Conservation (phyloP, 257 asterid genomes). For the Solanum dulcamara region DNA sequence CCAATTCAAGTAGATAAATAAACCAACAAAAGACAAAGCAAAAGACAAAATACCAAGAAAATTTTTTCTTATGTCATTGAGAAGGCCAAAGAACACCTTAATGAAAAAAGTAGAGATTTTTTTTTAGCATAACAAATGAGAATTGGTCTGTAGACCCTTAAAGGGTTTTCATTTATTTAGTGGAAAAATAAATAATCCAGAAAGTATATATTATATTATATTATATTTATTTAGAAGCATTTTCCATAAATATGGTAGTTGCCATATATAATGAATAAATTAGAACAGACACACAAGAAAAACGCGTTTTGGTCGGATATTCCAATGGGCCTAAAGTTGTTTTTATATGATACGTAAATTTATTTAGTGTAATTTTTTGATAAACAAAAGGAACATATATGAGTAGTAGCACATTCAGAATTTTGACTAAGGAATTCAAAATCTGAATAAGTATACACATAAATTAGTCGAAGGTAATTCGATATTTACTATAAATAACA, state of each 20-base stretch:
- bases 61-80: neutral
- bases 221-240: neutral
- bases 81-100: slow-evolving; percentile 15
- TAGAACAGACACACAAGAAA: slow-evolving; percentile 1
- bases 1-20: neutral
- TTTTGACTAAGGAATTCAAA: too few relatives aligned
- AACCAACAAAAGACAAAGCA: neutral
- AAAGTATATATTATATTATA: neutral
- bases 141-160: slow-evolving; percentile 14
- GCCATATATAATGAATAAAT: neutral
- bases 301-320: slow-evolving; percentile 18
- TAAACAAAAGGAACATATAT: too few relatives aligned
- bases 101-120: slow-evolving; percentile 30
- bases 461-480: too few relatives aligned
- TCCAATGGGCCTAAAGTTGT: neutral
- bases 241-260: neutral
- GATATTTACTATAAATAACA: too few relatives aligned
- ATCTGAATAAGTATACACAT: too few relatives aligned
- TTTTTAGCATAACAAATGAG: slow-evolving; percentile 2
- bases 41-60: neutral
- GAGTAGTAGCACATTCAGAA: too few relatives aligned
- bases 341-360: too few relatives aligned
- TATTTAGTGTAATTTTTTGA: too few relatives aligned
- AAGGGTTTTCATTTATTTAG: slow-evolving; percentile 12
- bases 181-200: neutral